These are phyloP conservation scores for Trichoderma gracile DNA, from an alignment of 2,329 filamentous ascomycete species.

Conservation along the genomic window DNA sequence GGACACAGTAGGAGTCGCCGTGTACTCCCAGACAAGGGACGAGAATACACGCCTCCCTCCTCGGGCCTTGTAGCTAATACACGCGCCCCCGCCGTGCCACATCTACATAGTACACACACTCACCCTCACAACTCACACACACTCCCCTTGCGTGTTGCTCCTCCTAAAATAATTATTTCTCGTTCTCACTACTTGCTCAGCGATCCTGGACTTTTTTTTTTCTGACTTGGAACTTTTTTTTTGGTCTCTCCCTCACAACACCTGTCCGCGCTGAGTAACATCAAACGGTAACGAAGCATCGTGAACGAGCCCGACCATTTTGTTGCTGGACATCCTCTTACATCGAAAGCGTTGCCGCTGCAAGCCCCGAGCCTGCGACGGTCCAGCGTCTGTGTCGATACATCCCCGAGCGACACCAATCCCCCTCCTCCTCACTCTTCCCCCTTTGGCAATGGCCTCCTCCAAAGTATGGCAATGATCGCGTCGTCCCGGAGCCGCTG, in stretches of 20 bases:
- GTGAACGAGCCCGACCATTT: slow-evolving; percentile 8
- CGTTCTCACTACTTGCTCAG: slow-evolving; percentile 25
- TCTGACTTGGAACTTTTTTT: slow-evolving; percentile 8
- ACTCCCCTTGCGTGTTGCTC: slow-evolving; percentile 27
- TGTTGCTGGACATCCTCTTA: not conserved
- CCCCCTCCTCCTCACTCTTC: no score
- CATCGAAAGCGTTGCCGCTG: slow-evolving; percentile 28
- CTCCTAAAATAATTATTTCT: slow-evolving; percentile 29
- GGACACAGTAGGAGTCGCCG: no score
- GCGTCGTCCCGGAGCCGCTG: slow-evolving; percentile 31
- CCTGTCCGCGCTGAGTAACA: slow-evolving; percentile 26
- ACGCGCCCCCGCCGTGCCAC: slow-evolving; percentile 25
- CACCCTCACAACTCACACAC: slow-evolving; percentile 25
- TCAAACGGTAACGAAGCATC: not conserved
- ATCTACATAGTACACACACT: slow-evolving; percentile 24
- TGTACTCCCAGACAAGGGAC: slow-evolving; percentile 15
- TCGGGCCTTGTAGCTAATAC: slow-evolving; percentile 19
- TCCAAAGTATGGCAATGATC: slow-evolving; percentile 54
- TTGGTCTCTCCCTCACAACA: slow-evolving; percentile 18
- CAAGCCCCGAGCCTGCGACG: slow-evolving; percentile 34
- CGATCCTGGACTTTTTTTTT: slow-evolving; percentile 20
- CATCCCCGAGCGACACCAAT: slow-evolving; percentile 39
- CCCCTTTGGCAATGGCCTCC: slow-evolving; percentile 57
- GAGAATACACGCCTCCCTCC: not conserved
- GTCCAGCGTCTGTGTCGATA: slow-evolving; percentile 38